These are phyloP conservation scores for Taphrina pruni DNA, from an alignment of 1,139 yeast genomes.

Conservation along the genomic window DNA sequence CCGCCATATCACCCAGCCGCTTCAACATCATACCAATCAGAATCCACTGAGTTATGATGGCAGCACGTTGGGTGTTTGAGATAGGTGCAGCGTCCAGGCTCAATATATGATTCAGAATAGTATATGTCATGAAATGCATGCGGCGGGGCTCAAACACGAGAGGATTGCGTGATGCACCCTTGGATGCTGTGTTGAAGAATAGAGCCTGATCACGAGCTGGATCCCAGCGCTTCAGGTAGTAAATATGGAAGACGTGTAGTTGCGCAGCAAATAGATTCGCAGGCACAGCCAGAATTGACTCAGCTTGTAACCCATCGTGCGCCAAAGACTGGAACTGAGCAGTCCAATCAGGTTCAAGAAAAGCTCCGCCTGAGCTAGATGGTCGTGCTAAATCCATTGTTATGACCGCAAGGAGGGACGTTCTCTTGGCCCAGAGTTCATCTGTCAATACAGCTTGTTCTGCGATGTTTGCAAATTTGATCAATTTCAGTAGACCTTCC, in stretches of 20 bases:
- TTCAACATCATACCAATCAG: slow-evolving; percentile 79
- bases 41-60: slow-evolving; percentile 80
- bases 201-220: slow-evolving; percentile 41
- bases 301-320: slow-evolving; percentile 10
- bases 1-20: slow-evolving; percentile 86
- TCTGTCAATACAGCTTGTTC: neutral
- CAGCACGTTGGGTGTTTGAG: slow-evolving; percentile 61
- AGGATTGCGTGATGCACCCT: slow-evolving; percentile 52
- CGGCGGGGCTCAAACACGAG: slow-evolving; percentile 69
- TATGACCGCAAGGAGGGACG: slow-evolving; percentile 25
- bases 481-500: slow-evolving; percentile 26
- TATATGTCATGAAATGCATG: slow-evolving; percentile 76
- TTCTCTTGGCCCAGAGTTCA: slow-evolving; percentile 19
- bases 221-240: slow-evolving; percentile 39
- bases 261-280: slow-evolving; percentile 34
- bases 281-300: slow-evolving; percentile 36
- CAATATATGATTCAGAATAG: slow-evolving; percentile 74
- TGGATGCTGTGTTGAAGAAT: slow-evolving; percentile 25
- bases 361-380: neutral
- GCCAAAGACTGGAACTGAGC: slow-evolving; percentile 11
- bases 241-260: slow-evolving; percentile 39
- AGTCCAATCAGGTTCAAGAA: neutral
- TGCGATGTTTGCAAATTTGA: neutral
- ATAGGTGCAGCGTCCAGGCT: slow-evolving; percentile 53
- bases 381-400: slow-evolving; percentile 5